Evolutionary conservation across 371 early-diverging fungal species (phyloP).

Genomic region (Blakeslea trispora): DNA sequence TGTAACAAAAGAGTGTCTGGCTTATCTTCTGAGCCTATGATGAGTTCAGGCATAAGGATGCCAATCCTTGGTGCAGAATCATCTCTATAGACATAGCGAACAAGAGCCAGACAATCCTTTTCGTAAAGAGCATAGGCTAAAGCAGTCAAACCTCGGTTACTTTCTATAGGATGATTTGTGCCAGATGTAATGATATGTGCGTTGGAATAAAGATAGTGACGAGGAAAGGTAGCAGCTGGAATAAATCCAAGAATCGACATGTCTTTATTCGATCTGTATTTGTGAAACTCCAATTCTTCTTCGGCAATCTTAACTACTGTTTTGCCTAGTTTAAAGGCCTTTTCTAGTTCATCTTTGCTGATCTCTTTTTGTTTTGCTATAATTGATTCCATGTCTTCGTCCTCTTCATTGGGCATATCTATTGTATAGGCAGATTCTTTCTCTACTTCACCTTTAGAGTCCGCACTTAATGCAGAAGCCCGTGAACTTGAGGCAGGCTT

Average conservation of each 20-base stretch:
- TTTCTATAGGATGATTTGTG: conserved; percentile 6
- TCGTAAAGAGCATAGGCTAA: conserved; percentile 59
- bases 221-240: conserved; percentile 45
- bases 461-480: conserved; percentile 59
- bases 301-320: conserved; percentile 61
- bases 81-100: conserved; percentile 60
- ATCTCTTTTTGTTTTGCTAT: conserved; percentile 33
- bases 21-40: conserved; percentile 4
- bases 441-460: conserved; percentile 50
- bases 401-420: conserved; percentile 21
- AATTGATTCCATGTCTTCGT: conserved; percentile 16
- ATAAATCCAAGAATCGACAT: conserved; percentile 66
- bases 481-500: conserved; percentile 60
- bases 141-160: conserved; percentile 52
- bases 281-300: conserved; percentile 62
- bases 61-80: conserved; percentile 67
- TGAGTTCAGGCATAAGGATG: conserved; percentile 31
- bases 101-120: conserved; percentile 54
- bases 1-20: conserved; percentile 32
- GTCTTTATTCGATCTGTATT: conserved; percentile 58
- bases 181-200: conserved; percentile 54
- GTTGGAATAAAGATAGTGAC: conserved; percentile 58
- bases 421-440: conserved; percentile 41
- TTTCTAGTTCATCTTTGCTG: conserved; percentile 53
- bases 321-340: conserved; percentile 73